Evolutionary conservation across 352 stramenopile species (phyloP).

Genomic region (Saprolegnia parasitica): DNA sequence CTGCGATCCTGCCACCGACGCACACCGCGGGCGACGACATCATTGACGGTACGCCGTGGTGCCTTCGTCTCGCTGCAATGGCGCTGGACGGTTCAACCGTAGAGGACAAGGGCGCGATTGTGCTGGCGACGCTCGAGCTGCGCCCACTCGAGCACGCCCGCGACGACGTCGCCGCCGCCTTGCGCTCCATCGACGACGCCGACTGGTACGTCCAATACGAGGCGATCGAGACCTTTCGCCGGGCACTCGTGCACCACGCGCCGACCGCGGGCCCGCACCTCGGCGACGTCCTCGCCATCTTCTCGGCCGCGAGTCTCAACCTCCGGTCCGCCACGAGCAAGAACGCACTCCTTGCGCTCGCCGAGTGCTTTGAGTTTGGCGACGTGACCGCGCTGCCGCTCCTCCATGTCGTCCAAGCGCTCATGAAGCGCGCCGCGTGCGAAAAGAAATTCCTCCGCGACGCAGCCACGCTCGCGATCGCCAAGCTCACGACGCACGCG

Average conservation of each 20-base stretch:
- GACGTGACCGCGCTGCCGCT: neutral
- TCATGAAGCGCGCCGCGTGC: slow-evolving; percentile 59
- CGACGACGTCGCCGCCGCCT: slow-evolving; percentile 17
- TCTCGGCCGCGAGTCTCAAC: slow-evolving; percentile 51
- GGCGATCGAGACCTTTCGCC: slow-evolving; percentile 45
- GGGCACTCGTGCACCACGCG: slow-evolving; percentile 52
- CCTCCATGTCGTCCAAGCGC: slow-evolving; percentile 39
- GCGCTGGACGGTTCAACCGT: neutral
- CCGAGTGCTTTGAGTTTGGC: slow-evolving; percentile 52
- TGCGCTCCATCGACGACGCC: slow-evolving; percentile 36
- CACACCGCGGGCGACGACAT: neutral
- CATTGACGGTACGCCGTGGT: neutral
- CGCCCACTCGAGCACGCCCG: slow-evolving; percentile 30
- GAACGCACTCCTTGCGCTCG: slow-evolving; percentile 56
- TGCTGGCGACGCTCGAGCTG: slow-evolving; percentile 46
- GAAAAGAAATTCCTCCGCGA: slow-evolving; percentile 74
- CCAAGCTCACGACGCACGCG: slow-evolving; percentile 41
- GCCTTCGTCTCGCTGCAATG: neutral
- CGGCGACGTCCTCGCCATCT: slow-evolving; percentile 33
- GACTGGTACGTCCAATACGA: slow-evolving; percentile 68
- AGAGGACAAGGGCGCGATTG: slow-evolving; percentile 44
- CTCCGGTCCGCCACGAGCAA: slow-evolving; percentile 64
- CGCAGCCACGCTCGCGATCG: slow-evolving; percentile 38
- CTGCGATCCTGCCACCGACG: neutral
- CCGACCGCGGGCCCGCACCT: slow-evolving; percentile 31